phyloP scores from a whole-genome alignment of 2,329 filamentous ascomycete species.

The Hypoxylon sp. region DNA sequence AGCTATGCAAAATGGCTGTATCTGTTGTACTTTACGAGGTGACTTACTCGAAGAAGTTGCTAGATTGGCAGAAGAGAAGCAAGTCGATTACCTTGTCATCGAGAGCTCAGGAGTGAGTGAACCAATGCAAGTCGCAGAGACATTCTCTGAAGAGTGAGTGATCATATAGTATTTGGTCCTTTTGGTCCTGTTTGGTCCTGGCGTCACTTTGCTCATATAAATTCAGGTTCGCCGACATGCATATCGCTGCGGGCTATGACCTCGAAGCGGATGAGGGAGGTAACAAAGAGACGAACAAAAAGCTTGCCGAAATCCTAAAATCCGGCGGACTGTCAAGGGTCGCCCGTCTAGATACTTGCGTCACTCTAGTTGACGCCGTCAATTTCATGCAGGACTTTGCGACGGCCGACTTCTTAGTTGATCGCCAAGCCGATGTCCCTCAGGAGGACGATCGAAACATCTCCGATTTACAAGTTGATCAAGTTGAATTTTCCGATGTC shows the following conservation, averaged over 20 bases:
- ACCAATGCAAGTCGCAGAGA: conserved; percentile 81
- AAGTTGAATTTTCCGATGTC: conserved; percentile 83
- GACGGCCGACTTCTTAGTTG: conserved; percentile 76
- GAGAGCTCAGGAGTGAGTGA: conserved; percentile 81
- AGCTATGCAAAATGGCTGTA: conserved; percentile 80
- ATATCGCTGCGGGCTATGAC: conserved; percentile 49
- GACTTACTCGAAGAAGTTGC: conserved; percentile 80
- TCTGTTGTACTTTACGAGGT: conserved; percentile 81
- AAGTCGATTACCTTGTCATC: conserved; percentile 80
- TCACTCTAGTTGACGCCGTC: conserved; percentile 81
- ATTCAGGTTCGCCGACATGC: conserved; percentile 52
- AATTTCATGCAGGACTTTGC: conserved; percentile 81
- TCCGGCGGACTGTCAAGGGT: conserved; percentile 76
- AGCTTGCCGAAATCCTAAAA: conserved; percentile 49
- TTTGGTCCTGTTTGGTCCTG: too few species aligned
- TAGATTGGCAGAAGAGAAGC: conserved; percentile 71
- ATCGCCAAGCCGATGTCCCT: conserved; percentile 71
- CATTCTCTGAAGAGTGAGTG: conserved; percentile 62
- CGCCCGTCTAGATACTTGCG: conserved; percentile 77
- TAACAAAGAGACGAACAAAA: conserved; percentile 46
- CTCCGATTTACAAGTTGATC: conserved; percentile 81
- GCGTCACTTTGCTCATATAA: conserved; percentile 50
- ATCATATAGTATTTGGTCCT: too few species aligned
- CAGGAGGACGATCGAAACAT: conserved; percentile 80
- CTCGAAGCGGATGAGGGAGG: conserved; percentile 51